A percentile compares a stretch with the other conserved stretches of the same genome.
Conservation (phyloP, 208 protist genomes). For the Acanthamoeba healyi region DNA sequence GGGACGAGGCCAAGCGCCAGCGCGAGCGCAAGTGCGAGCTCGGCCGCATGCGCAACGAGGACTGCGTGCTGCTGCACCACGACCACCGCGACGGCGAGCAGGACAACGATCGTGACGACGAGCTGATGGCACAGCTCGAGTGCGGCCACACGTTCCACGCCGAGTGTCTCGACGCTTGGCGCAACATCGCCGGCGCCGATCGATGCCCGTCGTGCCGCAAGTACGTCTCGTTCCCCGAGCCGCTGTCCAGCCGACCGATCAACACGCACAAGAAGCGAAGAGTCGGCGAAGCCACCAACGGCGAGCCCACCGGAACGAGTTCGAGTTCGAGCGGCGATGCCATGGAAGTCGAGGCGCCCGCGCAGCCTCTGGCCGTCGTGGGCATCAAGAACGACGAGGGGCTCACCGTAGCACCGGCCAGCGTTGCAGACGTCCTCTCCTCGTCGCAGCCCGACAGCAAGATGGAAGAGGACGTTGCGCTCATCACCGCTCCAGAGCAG, state of each 20-base stretch:
- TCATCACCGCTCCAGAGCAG: no score
- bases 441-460: no score
- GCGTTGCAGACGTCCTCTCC: no score
- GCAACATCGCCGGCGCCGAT: background rate
- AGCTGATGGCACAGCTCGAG: background rate
- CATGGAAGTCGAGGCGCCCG: no score
- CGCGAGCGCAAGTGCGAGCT: constrained; percentile 36
- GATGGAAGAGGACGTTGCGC: no score
- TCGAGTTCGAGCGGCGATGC: no score
- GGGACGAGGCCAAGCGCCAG: constrained; percentile 49
- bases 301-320: background rate
- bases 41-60: constrained; percentile 27
- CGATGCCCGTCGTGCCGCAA: background rate
- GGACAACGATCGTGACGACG: background rate
- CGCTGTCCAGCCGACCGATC: background rate
- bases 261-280: constrained; percentile 23
- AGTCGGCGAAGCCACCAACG: background rate
- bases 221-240: background rate
- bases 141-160: constrained; percentile 16
- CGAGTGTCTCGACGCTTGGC: constrained; percentile 17
- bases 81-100: background rate
- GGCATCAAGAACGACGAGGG: no score
- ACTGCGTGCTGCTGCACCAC: background rate
- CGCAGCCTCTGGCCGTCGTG: no score
- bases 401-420: no score